Percentiles rank a stretch among this genome's conserved stretches.
Evolutionary conservation across 441 rosid species (phyloP).

Genomic region (Cnidoscolus chayamansa): DNA sequence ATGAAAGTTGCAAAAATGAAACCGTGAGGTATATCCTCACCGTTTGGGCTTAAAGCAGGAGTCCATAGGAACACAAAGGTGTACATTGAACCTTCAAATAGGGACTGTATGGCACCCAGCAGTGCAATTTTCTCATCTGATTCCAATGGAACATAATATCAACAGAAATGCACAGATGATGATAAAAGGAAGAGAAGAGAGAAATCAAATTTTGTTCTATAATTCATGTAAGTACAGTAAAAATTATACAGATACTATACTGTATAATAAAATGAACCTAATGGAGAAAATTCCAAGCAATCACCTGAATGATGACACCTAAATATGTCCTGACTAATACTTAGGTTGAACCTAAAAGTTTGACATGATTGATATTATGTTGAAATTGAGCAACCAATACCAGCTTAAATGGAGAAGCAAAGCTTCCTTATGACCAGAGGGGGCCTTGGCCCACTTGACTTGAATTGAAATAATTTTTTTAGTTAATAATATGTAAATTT

Average conservation of each 20-base stretch:
- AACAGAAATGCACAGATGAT: slow-evolving; percentile 1
- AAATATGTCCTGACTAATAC: background rate
- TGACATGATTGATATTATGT: background rate
- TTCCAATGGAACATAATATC: slow-evolving; percentile 7
- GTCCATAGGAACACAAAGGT: slow-evolving; percentile 99
- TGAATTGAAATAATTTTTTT: too few relatives aligned
- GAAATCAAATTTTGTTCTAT: too few relatives aligned
- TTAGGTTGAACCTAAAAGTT: background rate
- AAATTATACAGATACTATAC: background rate
- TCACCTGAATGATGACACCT: background rate
- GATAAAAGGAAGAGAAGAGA: background rate
- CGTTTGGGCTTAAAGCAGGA: slow-evolving; percentile 88
- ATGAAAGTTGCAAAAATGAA: slow-evolving; percentile 96
- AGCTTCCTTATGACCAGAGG: too few relatives aligned
- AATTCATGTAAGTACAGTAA: background rate
- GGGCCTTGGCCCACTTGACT: too few relatives aligned
- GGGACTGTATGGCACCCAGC: slow-evolving; percentile 96
- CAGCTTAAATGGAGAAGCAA: background rate
- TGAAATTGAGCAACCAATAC: background rate
- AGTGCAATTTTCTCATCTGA: slow-evolving; percentile 94
- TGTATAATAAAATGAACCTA: background rate
- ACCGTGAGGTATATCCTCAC: slow-evolving; percentile 95
- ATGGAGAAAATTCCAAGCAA: background rate
- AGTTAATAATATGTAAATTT: too few relatives aligned
- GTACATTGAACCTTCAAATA: slow-evolving; percentile 98